phyloP scores from a whole-genome alignment of 768 basidiomycete species.

The Gloeopeniophorella convolvens region DNA sequence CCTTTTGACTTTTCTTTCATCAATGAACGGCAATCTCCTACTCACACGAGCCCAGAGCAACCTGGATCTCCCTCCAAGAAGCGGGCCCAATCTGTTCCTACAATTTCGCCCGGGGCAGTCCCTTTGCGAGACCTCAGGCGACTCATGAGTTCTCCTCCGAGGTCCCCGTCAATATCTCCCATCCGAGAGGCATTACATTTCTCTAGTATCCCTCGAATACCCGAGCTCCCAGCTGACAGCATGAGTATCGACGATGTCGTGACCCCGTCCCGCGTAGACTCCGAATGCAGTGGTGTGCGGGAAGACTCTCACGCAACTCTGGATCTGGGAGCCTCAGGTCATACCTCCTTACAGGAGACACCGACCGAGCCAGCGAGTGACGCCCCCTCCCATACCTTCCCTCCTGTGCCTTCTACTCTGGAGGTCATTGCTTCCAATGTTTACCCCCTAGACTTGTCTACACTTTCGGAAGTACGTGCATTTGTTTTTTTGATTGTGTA shows the following conservation, averaged over 20 bases:
- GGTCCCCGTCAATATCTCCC: conserved; percentile 7
- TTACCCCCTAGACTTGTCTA: background rate
- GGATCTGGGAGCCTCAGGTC: background rate
- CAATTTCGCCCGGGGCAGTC: conserved; percentile 6
- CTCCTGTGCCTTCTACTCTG: background rate
- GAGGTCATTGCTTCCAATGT: background rate
- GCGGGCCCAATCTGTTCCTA: conserved; percentile 17
- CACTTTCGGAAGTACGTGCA: background rate
- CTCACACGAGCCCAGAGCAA: background rate
- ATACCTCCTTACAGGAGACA: background rate
- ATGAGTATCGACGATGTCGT: background rate
- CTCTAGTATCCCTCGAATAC: conserved; percentile 16
- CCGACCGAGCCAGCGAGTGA: background rate
- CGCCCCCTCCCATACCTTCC: background rate
- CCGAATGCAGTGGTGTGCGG: background rate
- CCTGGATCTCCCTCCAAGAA: background rate
- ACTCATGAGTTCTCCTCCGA: conserved; percentile 10
- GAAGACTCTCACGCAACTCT: background rate
- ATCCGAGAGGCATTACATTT: conserved; percentile 14
- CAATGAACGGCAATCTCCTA: background rate
- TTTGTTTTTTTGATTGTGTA: background rate
- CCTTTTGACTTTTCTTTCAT: conserved; percentile 19
- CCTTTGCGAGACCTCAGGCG: conserved; percentile 8
- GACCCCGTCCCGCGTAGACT: background rate
- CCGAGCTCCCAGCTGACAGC: background rate